phyloP scores from a whole-genome alignment of 129 eudicot species.

The Chrysanthemum lavandulifolium region DNA sequence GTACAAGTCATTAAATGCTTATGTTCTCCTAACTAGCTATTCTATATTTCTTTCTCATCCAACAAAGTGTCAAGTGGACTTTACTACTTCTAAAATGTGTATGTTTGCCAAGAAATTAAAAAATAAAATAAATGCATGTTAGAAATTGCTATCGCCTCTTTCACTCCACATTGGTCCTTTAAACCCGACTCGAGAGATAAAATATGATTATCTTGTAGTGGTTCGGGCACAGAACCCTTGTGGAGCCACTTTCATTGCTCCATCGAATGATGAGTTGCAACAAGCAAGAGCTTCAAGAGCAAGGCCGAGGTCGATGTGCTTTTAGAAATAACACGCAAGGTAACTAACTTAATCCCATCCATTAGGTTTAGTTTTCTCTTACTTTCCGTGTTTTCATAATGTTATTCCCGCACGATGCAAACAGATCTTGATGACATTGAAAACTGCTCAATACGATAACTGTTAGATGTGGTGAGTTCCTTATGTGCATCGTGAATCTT shows the following conservation, averaged over 20 bases:
- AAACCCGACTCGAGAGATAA: constrained; percentile 22
- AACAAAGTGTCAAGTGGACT: constrained; percentile 1
- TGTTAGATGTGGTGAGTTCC: constrained; percentile 72
- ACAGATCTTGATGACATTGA: constrained; percentile 62
- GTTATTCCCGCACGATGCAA: constrained; percentile 51
- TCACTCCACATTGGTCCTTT: not conserved
- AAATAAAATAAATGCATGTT: no score
- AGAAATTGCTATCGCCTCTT: constrained; percentile 1
- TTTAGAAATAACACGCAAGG: constrained; percentile 75
- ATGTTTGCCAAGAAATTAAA: not conserved
- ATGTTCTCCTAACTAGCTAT: not conserved
- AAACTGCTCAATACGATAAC: constrained; percentile 44
- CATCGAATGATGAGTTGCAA: constrained; percentile 88
- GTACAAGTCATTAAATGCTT: constrained; percentile 2
- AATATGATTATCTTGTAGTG: constrained; percentile 57
- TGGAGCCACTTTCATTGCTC: constrained; percentile 92
- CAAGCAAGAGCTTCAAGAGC: constrained; percentile 71
- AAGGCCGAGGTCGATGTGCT: constrained; percentile 93
- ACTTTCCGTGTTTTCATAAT: constrained; percentile 12
- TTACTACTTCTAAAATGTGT: not conserved
- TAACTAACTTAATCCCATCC: constrained; percentile 18
- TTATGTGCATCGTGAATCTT: not conserved
- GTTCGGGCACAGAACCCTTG: constrained; percentile 69
- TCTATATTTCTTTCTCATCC: constrained; percentile 6
- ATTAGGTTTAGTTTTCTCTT: not conserved